Evolutionary conservation across 768 basidiomycete genomes (phyloP).

Genomic region (Kondoa subrosea): DNA sequence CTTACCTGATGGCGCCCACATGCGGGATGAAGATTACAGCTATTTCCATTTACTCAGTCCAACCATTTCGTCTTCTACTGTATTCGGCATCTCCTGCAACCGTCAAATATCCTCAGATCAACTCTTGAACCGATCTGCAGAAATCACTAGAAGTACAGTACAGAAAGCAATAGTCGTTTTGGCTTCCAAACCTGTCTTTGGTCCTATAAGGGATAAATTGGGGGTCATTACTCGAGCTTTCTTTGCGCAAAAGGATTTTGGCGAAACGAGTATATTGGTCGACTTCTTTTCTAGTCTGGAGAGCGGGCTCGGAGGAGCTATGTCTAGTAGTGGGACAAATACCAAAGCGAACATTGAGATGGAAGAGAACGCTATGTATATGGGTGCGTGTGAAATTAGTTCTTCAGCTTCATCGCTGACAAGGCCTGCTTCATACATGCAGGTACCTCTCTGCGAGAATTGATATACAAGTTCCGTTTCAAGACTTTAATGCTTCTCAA

Average conservation of each 20-base stretch:
- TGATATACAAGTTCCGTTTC: slow-evolving; percentile 85
- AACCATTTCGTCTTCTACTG: slow-evolving; percentile 46
- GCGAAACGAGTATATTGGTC: slow-evolving; percentile 68
- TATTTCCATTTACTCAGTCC: slow-evolving; percentile 59
- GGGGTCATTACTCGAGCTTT: slow-evolving; percentile 84
- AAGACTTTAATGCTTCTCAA: slow-evolving; percentile 85
- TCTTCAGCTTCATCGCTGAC: background rate
- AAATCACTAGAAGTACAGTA: slow-evolving; percentile 87
- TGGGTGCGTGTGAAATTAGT: slow-evolving; percentile 46
- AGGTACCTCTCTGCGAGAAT: slow-evolving; percentile 55
- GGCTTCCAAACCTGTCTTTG: slow-evolving; percentile 62
- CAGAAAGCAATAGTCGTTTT: slow-evolving; percentile 95
- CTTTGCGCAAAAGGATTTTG: slow-evolving; percentile 84
- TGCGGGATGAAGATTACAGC: slow-evolving; percentile 86
- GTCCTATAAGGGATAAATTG: slow-evolving; percentile 83
- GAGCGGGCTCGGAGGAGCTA: slow-evolving; percentile 41
- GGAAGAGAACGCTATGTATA: slow-evolving; percentile 85
- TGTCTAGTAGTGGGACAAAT: too few relatives aligned
- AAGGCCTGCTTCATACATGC: slow-evolving; percentile 4
- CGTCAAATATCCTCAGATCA: slow-evolving; percentile 73
- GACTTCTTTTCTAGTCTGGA: slow-evolving; percentile 70
- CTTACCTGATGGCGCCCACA: slow-evolving; percentile 88
- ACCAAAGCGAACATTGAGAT: too few relatives aligned
- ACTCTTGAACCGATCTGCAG: slow-evolving; percentile 55
- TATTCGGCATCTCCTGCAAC: slow-evolving; percentile 95